Base-by-base conservation (phyloP, 2,329 filamentous ascomycete genomes). In the Lachnellula willkommii region DNA sequence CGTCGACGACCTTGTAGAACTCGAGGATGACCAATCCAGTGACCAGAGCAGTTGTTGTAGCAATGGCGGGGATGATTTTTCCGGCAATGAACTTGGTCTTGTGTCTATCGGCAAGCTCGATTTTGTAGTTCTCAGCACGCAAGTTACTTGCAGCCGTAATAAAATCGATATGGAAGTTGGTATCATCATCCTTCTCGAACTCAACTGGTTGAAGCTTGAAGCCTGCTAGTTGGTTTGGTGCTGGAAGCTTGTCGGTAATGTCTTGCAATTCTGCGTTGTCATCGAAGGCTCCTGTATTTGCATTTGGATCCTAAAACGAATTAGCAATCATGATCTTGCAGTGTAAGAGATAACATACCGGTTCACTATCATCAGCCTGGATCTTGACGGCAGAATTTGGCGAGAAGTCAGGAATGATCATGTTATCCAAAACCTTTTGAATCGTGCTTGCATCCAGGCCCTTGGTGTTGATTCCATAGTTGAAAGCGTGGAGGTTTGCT, bases 1-100 rank as follows among this genome's bases (percentile, higher is more conserved):
- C 93, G 68, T 97, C 94, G 47, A 99, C 79, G 61, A 99, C 83
- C 83, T 99, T 99, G 85, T 90, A 96, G 48, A 97, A 77, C 77
- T 99, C 94, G 47, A 99, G 77, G 15, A 95, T 82, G 52, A 99
- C 91, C 47, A 99, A 80, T 56, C 94, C 94, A 2, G 94, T 99
- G 12, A 97, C 93, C 56, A 99, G 79, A 3, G 94, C 93, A 2
- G 94, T 99, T 0, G 94, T 97, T 3, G 94, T 99, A 46, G 94
- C 94, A 72, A 99, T 99, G 47, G 94, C 94, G 22, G 94, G 94
- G 63, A 99, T 99, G 65, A 99, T 99, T 82, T 99, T 99, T 72
- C 94, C 94, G 35, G 94, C 95, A 70, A 99, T 99, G 74, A 99
- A 97, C 79, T 99, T 99, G 60, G 93, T 99, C 85, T 94, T 95